phyloP scores from a whole-genome alignment of 2,329 filamentous ascomycete genomes.

The Exophiala spinifera region DNA sequence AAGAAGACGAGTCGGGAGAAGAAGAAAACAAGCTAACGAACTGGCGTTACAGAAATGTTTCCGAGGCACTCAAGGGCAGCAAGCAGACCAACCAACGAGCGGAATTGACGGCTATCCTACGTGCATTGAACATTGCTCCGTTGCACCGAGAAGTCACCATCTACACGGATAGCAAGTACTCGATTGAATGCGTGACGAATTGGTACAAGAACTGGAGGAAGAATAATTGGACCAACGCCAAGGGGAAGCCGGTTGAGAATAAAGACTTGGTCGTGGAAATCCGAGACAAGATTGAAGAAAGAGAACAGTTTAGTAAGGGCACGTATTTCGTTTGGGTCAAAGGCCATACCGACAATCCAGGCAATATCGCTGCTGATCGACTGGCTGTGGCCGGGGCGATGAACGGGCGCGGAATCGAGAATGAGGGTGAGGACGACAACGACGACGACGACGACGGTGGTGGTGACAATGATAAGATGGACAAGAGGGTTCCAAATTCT shows the following conservation, averaged over 20 bases:
- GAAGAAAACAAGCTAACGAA: constrained; percentile 25
- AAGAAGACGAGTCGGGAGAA: constrained; percentile 7
- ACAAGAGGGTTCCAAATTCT: too few species aligned
- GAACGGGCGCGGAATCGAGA: constrained; percentile 32
- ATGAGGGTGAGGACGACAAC: constrained; percentile 29
- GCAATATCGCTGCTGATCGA: constrained; percentile 77
- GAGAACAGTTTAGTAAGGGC: constrained; percentile 56
- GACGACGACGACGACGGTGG: too few species aligned
- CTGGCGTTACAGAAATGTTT: constrained; percentile 59
- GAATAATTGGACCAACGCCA: constrained; percentile 73
- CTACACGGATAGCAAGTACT: constrained; percentile 83
- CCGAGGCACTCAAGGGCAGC: constrained; percentile 69
- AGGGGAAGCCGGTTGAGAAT: constrained; percentile 74
- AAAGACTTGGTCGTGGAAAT: constrained; percentile 76
- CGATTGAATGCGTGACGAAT: constrained; percentile 80
- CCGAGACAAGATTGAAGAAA: constrained; percentile 66
- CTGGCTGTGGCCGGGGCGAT: constrained; percentile 69
- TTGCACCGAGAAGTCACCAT: constrained; percentile 69
- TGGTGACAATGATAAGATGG: too few species aligned
- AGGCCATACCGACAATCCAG: constrained; percentile 69
- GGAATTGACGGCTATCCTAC: constrained; percentile 84
- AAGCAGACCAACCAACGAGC: constrained; percentile 92
- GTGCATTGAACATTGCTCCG: constrained; percentile 74
- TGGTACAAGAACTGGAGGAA: constrained; percentile 78
- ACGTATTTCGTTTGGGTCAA: constrained; percentile 87